Conservation (phyloP, 345 rosid species). For the Pistacia vera region DNA sequence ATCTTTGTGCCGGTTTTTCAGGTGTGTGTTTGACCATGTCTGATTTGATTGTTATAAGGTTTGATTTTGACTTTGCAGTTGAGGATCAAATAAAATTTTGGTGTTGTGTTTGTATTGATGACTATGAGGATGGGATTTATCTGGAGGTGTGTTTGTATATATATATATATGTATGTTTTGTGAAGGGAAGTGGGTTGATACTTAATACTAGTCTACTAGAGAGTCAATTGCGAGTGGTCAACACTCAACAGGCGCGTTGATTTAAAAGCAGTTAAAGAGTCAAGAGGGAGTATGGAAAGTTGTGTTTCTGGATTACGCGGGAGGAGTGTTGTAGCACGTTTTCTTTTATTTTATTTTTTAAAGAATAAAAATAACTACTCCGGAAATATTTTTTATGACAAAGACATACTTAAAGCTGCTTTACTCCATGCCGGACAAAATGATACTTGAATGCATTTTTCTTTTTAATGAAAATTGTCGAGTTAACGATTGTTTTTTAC, state of each 20-base stretch:
- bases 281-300: background rate
- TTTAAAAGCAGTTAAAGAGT: background rate
- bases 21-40: constrained; percentile 28
- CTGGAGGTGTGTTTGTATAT: background rate
- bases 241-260: constrained; percentile 31
- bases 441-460: too few species aligned
- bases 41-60: background rate
- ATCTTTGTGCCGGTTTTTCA: constrained; percentile 23
- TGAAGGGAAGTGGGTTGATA: background rate
- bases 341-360: background rate
- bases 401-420: too few species aligned
- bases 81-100: background rate
- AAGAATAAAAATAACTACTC: too few species aligned
- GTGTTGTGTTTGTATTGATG: background rate
- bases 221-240: background rate
- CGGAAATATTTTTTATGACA: too few species aligned
- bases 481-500: too few species aligned
- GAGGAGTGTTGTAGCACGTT: background rate
- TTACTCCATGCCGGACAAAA: too few species aligned
- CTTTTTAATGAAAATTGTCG: too few species aligned
- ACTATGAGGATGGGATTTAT: too few species aligned
- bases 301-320: constrained; percentile 16
- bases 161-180: background rate
- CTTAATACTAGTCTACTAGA: too few species aligned
- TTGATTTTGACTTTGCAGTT: too few species aligned